Conservation (phyloP, 108 stramenopile genomes). For the Stephanodiscus minutulus region DNA sequence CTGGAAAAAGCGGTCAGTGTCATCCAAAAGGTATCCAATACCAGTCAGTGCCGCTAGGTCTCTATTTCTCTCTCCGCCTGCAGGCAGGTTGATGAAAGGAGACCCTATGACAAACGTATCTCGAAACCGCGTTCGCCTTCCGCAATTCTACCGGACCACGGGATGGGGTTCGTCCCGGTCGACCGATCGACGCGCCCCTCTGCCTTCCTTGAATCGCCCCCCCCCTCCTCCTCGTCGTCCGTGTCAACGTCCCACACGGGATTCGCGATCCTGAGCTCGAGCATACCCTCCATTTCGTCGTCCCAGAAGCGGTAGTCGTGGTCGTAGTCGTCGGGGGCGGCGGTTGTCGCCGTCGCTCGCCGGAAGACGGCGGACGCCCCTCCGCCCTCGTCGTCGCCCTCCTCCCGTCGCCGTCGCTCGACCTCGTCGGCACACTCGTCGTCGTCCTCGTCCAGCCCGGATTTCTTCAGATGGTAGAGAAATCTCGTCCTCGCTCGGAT, state of each 20-base stretch:
- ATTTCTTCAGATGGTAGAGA: neutral
- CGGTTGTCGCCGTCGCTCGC: neutral
- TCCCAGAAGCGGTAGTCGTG: slow-evolving; percentile 14
- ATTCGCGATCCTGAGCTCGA: slow-evolving; percentile 16
- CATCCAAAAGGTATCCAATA: slow-evolving; percentile 1
- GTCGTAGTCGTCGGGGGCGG: slow-evolving; percentile 1
- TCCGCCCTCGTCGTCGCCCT: neutral
- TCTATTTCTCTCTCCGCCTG: neutral
- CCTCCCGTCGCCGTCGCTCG: too few relatives aligned
- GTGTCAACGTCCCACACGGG: neutral
- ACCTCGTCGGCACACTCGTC: neutral
- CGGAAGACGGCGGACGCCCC: slow-evolving; percentile 17
- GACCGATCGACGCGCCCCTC: neutral
- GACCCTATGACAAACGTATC: neutral
- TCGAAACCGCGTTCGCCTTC: slow-evolving; percentile 8
- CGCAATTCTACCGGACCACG: slow-evolving; percentile 1
- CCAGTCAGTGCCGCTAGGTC: neutral
- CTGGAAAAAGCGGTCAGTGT: neutral
- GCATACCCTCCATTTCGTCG: slow-evolving; percentile 29
- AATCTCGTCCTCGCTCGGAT: neutral
- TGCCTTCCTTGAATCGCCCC: neutral
- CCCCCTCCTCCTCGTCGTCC: neutral
- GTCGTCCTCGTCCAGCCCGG: neutral
- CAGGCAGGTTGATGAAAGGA: neutral
- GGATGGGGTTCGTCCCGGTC: neutral